A percentile compares a stretch with the other conserved stretches of the same genome.
phyloP scores from a whole-genome alignment of 2,329 filamentous ascomycete genomes.

The Tolypocladium pustulatum region DNA sequence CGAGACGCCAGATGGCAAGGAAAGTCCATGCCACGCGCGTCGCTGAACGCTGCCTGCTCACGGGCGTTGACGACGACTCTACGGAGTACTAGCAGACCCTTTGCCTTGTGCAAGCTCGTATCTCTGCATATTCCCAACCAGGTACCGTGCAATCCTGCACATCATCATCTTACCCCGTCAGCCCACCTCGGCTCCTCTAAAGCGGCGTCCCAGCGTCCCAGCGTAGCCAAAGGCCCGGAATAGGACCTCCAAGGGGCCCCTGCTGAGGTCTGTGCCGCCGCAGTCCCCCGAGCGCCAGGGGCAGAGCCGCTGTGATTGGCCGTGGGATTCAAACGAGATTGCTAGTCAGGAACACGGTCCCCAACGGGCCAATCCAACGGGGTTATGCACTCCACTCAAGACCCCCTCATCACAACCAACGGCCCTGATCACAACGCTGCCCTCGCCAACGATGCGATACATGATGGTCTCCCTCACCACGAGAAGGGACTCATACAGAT shows the following conservation, averaged over 20 bases:
- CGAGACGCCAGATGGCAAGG: too few relatives aligned
- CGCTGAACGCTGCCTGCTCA: too few relatives aligned
- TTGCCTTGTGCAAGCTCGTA: neutral
- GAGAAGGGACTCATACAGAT: too few relatives aligned
- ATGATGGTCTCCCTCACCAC: too few relatives aligned
- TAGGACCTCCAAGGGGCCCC: neutral
- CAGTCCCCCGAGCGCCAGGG: neutral
- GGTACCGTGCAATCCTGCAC: neutral
- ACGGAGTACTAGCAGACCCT: too few relatives aligned
- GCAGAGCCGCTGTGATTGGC: neutral
- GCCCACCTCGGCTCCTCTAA: neutral
- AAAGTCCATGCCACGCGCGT: too few relatives aligned
- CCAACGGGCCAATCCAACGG: neutral
- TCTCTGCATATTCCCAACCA: neutral
- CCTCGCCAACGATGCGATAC: too few relatives aligned
- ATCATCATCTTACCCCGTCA: neutral
- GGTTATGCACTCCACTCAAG: neutral
- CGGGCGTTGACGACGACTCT: too few relatives aligned
- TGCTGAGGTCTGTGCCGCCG: neutral
- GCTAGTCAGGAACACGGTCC: constrained; percentile 5
- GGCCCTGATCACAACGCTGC: too few relatives aligned
- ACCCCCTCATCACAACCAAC: neutral
- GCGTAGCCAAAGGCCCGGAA: neutral
- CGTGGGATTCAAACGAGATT: constrained; percentile 1
- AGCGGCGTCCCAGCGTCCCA: too few relatives aligned